phyloP scores from a whole-genome alignment of 2,329 filamentous ascomycete genomes.

The Colletotrichum sp. region DNA sequence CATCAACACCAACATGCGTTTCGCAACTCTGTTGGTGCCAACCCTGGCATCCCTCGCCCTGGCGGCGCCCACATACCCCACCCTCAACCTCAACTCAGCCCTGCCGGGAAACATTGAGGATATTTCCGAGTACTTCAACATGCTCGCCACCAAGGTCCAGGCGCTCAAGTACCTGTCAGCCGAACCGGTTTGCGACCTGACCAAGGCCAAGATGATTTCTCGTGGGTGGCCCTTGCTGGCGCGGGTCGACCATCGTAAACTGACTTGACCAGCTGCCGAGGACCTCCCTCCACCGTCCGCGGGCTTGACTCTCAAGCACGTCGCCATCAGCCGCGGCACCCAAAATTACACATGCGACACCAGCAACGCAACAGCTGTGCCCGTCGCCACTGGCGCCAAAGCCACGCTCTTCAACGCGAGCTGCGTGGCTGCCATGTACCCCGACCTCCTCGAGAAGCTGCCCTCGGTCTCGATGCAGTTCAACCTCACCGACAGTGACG shows the following conservation, averaged over 20 bases:
- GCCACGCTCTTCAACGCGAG: slow-evolving; percentile 89
- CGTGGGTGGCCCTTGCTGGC: slow-evolving; percentile 38
- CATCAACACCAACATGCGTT: slow-evolving; percentile 49
- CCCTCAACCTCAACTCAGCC: slow-evolving; percentile 41
- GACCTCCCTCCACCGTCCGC: slow-evolving; percentile 64
- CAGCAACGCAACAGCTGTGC: slow-evolving; percentile 62
- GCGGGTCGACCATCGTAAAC: not conserved
- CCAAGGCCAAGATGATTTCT: slow-evolving; percentile 54
- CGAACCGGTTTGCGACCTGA: slow-evolving; percentile 59
- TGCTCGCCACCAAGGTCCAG: slow-evolving; percentile 61
- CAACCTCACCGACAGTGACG: slow-evolving; percentile 43
- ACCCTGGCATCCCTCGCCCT: slow-evolving; percentile 49
- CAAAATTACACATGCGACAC: slow-evolving; percentile 91
- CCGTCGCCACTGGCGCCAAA: slow-evolving; percentile 73
- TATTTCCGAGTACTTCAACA: slow-evolving; percentile 66
- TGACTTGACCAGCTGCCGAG: slow-evolving; percentile 51
- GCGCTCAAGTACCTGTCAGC: slow-evolving; percentile 43
- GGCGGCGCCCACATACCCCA: slow-evolving; percentile 52
- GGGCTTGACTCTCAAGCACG: slow-evolving; percentile 72
- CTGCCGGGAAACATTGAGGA: slow-evolving; percentile 42
- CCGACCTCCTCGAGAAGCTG: slow-evolving; percentile 68
- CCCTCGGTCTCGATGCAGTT: slow-evolving; percentile 73
- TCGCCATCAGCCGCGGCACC: slow-evolving; percentile 85
- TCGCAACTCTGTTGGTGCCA: slow-evolving; percentile 50
- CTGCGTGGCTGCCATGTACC: slow-evolving; percentile 75